A percentile compares a stretch with the other conserved stretches of the same genome.
phyloP scores from a whole-genome alignment of 2,329 filamentous ascomycete species.

The Fusarium temperatum region DNA sequence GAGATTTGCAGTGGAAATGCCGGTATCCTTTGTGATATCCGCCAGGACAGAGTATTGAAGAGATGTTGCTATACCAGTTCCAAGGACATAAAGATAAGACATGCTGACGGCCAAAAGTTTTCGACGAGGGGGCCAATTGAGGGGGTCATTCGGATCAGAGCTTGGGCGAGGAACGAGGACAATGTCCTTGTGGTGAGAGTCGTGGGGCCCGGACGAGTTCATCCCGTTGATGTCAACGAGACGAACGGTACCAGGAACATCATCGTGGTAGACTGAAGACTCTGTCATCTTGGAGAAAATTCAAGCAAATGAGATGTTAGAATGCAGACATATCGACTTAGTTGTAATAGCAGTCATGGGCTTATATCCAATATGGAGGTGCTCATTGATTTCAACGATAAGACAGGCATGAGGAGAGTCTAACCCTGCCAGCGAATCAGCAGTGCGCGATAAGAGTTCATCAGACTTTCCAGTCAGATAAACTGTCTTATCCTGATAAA shows the following conservation, averaged over 20 bases:
- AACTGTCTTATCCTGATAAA: background rate
- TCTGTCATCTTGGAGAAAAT: background rate
- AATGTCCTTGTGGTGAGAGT: background rate
- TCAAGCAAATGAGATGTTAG: background rate
- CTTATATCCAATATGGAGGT: background rate
- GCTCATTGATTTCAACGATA: background rate
- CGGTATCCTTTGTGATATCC: background rate
- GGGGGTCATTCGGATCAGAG: background rate
- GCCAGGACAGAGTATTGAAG: conserved; percentile 1
- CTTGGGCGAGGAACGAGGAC: background rate
- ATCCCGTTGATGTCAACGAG: conserved; percentile 2
- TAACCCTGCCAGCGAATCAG: background rate
- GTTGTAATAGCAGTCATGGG: background rate
- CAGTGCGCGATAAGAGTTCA: background rate
- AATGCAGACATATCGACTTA: too few relatives aligned
- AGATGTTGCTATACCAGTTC: background rate
- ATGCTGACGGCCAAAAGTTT: background rate
- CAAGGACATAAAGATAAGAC: background rate
- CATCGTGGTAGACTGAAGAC: background rate
- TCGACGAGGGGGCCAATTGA: background rate
- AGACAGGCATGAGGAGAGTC: background rate
- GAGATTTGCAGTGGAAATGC: background rate
- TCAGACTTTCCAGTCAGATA: background rate
- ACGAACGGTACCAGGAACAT: background rate
- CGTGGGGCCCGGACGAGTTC: background rate